Evolutionary conservation across 495 filamentous ascomycete genomes (phyloP), one percentile per base, ranked within the genome.

Genomic region (Pyronema omphalodes): DNA sequence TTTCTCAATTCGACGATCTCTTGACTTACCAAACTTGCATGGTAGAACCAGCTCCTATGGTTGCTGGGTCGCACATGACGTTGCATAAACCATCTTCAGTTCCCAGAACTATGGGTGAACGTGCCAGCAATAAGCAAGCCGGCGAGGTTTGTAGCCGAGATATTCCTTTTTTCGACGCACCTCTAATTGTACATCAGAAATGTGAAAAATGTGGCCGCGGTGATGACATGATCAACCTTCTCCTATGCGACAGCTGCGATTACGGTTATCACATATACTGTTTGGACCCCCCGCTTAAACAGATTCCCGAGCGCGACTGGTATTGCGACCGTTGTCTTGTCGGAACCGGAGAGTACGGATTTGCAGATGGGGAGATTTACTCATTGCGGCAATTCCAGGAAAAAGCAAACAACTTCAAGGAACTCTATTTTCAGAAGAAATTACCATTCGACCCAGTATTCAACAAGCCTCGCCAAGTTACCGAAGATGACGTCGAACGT

Each of bases 51-150:
- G 80, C 82, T 51, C 89, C 89, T 14, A 94, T 85, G 39, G 84
- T 96, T 54, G 87, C 86, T 57, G 91, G 93, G 33, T 94, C 88
- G 37, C 87, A 95, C 70, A 98, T 96, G 91, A 89, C 83, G 54
- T 73, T 94, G 55, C 84, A 93, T 60, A 83, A 88, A 44, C 86
- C 87, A 39, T 79, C 62, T 23, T 58, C 83, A 8, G 81, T 75
- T 15, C 83, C 86, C 5, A 77, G 82, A 55, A 75, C 80, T 51
- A 74, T 79, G 54, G 71, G 75, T 37, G 86, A 87, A 39, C 75
- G 73, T 51, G 80, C 79, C 58, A 74, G 75, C 18, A 73, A 74
- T 23, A 77, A 76, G 57, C 76, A 78, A 3, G 23, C 23, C 23
- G 87, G 86, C 60, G 86, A 94, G 72, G 84, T 89, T 78, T 65